Base-by-base conservation (phyloP, 495 filamentous ascomycete genomes). In the Neurospora sp. region DNA sequence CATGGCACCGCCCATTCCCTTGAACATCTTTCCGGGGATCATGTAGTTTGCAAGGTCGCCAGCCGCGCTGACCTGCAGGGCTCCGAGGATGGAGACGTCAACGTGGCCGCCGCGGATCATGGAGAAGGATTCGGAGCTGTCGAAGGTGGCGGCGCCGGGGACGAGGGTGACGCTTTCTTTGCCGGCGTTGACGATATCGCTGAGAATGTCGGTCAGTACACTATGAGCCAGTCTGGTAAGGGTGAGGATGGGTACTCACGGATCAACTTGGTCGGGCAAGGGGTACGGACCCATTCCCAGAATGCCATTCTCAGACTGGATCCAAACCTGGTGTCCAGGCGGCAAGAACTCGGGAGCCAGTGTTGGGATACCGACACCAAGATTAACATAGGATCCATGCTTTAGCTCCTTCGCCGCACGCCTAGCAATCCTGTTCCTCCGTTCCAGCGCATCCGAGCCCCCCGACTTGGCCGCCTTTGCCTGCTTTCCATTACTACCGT, bases 1-100 rank as follows among this genome's bases (percentile, higher is more conserved):
- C 88, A 90, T 90, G 16, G 88, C 88, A 11, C 88, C 88, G 59
- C 88, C 88, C 84, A 90, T 89, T 31, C 88, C 88, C 83, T 89
- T 90, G 80, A 90, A 86, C 69, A 85, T 82, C 78, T 88, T 89
- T 18, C 88, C 88, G 0, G 88, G 88, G 71, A 90, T 85, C 88
- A 90, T 90, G 80, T 88, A 90, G 77, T 90, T 90, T 22, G 88
- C 88, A 68, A 90, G 75, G 75, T 90, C 88, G 20, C 88, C 88
- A 7, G 82, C 79, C 0, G 86, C 88, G 31, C 84, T 85, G 35
- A 90, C 88, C 74, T 90, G 88, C 73, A 90, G 85, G 18, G 88
- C 84, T 20, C 88, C 88, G 7, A 90, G 82, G 79, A 90, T 89
- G 11, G 86, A 87, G 6, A 90, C 85, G 76, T 90, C 85, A 46